phyloP scores from a whole-genome alignment of 345 rosid genomes.

The Lepidium sativum region DNA sequence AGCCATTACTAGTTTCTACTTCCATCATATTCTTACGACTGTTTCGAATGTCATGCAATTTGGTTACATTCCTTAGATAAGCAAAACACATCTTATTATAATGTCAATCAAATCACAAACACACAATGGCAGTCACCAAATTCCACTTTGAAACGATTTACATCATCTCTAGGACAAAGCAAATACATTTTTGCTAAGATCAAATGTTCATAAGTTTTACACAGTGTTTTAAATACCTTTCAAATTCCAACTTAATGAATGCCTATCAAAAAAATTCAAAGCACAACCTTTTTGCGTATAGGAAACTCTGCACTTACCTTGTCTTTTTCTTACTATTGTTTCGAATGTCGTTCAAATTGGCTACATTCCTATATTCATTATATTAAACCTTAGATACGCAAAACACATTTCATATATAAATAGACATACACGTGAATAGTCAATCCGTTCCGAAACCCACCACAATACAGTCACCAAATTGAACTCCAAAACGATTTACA shows the following conservation, averaged over 20 bases:
- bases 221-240: not conserved
- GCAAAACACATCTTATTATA: not conserved
- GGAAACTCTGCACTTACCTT: not conserved
- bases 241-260: constrained; percentile 80
- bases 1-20: not conserved
- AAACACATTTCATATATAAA: constrained; percentile 12
- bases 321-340: not conserved
- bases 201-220: not conserved
- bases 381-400: not conserved
- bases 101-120: not conserved
- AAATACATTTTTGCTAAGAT: not conserved
- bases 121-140: not conserved
- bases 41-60: not conserved
- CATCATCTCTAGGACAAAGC: not conserved
- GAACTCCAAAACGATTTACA: constrained; percentile 20
- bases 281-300: too few relatives aligned
- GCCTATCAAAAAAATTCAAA: constrained; percentile 40
- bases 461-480: constrained; percentile 16
- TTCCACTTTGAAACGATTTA: not conserved
- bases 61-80: not conserved
- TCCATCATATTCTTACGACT: not conserved
- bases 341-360: not conserved
- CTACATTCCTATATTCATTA: not conserved
- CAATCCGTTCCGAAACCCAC: not conserved
- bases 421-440: not conserved